Evolutionary conservation across 176 grass and related monocot genomes (phyloP).

Genomic region (Rhynchospora pubera): DNA sequence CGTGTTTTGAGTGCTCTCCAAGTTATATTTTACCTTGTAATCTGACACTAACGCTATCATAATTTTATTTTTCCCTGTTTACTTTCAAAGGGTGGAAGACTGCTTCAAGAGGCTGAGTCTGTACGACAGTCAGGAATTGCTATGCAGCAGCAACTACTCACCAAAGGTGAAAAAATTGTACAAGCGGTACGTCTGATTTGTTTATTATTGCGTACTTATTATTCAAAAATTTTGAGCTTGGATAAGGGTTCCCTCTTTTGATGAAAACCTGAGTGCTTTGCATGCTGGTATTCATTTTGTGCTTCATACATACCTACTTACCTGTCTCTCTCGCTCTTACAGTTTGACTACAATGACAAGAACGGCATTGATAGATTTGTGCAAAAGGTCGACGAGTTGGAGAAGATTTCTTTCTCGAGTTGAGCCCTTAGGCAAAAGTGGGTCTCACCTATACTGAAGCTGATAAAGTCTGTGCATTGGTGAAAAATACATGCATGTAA

Average conservation of each 20-base stretch:
- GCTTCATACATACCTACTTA: not conserved
- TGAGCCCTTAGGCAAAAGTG: not conserved
- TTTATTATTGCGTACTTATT: not conserved
- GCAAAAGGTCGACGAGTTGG: conserved; percentile 27
- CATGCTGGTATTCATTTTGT: not conserved
- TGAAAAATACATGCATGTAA: not conserved
- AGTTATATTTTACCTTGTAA: not conserved
- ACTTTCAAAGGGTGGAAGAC: conserved; percentile 31
- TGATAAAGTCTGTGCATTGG: not conserved
- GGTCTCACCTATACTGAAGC: not conserved
- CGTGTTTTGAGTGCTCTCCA: not conserved
- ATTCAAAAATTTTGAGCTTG: not conserved
- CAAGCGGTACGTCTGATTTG: conserved; percentile 32
- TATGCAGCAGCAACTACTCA: conserved; percentile 33
- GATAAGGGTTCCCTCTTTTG: not conserved
- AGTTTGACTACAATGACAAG: conserved; percentile 35
- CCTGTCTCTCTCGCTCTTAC: not conserved
- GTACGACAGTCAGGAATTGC: not conserved
- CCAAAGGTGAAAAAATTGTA: conserved; percentile 36
- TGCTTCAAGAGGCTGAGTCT: conserved; percentile 30
- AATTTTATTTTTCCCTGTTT: conserved; percentile 2
- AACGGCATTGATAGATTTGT: conserved; percentile 14
- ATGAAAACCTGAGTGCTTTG: not conserved
- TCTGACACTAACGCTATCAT: not conserved
- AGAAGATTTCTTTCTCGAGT: conserved; percentile 13